Evolutionary conservation across 306 rosid species (phyloP).

Genomic region (Pterocarpus macrocarpus): DNA sequence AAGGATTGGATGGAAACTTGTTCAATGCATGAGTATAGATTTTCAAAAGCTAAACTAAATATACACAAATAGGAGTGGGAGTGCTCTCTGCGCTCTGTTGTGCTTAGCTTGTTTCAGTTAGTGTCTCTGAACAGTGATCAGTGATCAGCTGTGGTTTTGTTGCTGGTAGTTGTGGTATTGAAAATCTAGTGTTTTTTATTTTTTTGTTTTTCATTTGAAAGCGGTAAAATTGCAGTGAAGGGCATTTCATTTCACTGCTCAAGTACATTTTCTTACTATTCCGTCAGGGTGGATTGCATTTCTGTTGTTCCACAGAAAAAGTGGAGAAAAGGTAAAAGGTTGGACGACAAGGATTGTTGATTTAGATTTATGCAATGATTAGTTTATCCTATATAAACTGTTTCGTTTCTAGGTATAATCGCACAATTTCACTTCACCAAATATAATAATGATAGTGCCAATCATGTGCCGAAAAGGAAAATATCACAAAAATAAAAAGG

Average conservation of each 20-base stretch:
- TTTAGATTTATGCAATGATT: constrained; percentile 42
- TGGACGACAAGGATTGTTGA: not conserved
- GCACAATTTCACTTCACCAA: constrained; percentile 4
- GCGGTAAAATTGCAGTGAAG: not conserved
- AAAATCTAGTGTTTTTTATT: not conserved
- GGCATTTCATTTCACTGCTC: constrained; percentile 1
- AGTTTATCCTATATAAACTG: constrained; percentile 32
- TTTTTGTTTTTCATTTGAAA: not conserved
- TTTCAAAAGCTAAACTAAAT: not conserved
- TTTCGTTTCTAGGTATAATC: not conserved
- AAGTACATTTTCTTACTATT: not conserved
- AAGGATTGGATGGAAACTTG: not conserved
- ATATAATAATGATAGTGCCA: not conserved
- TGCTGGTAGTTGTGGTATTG: not conserved
- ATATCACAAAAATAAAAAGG: not conserved
- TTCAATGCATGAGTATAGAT: too few relatives aligned
- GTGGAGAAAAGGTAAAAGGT: constrained; percentile 10
- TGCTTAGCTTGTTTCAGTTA: not conserved
- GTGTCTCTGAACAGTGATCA: not conserved
- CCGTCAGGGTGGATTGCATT: not conserved
- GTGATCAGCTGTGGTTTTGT: not conserved
- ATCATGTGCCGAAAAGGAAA: constrained; percentile 15
- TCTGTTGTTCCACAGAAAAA: not conserved
- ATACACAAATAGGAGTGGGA: not conserved
- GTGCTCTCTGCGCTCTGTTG: not conserved